Conservation (phyloP, 345 rosid genomes). For the Linum trigynum region DNA sequence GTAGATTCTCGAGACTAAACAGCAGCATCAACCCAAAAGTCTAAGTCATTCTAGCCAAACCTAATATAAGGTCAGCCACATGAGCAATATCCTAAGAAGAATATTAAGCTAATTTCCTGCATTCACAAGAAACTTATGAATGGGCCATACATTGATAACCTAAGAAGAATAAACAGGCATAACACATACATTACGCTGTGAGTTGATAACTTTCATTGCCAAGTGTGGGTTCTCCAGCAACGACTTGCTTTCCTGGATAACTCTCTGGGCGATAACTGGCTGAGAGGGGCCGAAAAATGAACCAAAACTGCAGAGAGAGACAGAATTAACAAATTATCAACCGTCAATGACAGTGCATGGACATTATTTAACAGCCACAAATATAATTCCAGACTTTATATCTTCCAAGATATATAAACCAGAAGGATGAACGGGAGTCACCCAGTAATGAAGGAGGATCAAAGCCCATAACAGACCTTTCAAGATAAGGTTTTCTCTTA, state of each 20-base stretch:
- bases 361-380: background rate
- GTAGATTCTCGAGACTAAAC: too few relatives aligned
- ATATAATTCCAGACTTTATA: background rate
- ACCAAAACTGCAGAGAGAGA: conserved; percentile 52
- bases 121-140: background rate
- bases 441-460: background rate
- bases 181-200: conserved; percentile 39
- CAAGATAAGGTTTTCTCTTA: conserved; percentile 36
- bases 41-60: too few relatives aligned
- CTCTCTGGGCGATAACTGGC: conserved; percentile 84
- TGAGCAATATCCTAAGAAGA: too few relatives aligned
- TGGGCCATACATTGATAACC: background rate
- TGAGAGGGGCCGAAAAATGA: conserved; percentile 92
- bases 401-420: background rate
- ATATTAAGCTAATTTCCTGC: too few relatives aligned
- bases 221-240: conserved; percentile 61
- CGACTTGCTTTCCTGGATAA: conserved; percentile 93
- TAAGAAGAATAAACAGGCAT: background rate
- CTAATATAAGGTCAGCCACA: too few relatives aligned
- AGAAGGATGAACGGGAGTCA: background rate
- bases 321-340: background rate
- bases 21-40: too few relatives aligned
- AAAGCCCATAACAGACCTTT: conserved; percentile 33
- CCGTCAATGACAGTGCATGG: background rate
- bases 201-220: conserved; percentile 24